These are phyloP conservation scores for Zelopaecilomyces penicillatus DNA, from an alignment of 2,329 filamentous ascomycete genomes.

Conservation along the genomic window DNA sequence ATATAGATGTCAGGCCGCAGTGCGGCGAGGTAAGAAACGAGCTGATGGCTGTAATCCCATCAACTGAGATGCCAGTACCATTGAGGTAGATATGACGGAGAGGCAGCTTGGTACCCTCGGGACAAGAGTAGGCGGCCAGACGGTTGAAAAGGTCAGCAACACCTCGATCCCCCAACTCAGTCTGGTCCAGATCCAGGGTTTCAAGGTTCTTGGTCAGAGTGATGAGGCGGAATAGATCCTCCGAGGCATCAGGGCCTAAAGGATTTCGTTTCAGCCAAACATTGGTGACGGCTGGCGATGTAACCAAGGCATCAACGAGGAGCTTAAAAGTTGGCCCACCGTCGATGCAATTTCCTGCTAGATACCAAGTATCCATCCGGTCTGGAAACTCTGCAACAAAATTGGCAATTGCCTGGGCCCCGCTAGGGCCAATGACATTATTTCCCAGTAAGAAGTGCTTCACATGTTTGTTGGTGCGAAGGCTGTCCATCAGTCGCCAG, in stretches of 20 bases:
- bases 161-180: conserved; percentile 39
- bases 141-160: conserved; percentile 33
- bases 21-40: conserved; percentile 24
- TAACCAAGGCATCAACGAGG: conserved; percentile 36
- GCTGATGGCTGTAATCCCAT: conserved; percentile 22
- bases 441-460: conserved; percentile 46
- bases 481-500: conserved; percentile 38
- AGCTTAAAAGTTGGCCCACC: conserved; percentile 27
- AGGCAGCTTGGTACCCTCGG: conserved; percentile 20
- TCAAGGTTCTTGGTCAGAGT: conserved; percentile 33
- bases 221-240: conserved; percentile 36
- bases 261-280: conserved; percentile 49
- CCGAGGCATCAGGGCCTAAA: conserved; percentile 29
- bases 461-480: conserved; percentile 38
- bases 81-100: conserved; percentile 30
- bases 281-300: conserved; percentile 36
- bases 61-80: conserved; percentile 24
- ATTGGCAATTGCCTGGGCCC: conserved; percentile 35
- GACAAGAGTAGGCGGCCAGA: conserved; percentile 22
- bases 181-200: conserved; percentile 46
- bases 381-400: conserved; percentile 38
- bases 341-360: conserved; percentile 47
- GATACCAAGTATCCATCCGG: conserved; percentile 46
- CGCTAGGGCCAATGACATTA: conserved; percentile 43
- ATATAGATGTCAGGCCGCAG: conserved; percentile 27